Conservation (phyloP, 75 land plant species). For the Sequoiadendron giganteum region DNA sequence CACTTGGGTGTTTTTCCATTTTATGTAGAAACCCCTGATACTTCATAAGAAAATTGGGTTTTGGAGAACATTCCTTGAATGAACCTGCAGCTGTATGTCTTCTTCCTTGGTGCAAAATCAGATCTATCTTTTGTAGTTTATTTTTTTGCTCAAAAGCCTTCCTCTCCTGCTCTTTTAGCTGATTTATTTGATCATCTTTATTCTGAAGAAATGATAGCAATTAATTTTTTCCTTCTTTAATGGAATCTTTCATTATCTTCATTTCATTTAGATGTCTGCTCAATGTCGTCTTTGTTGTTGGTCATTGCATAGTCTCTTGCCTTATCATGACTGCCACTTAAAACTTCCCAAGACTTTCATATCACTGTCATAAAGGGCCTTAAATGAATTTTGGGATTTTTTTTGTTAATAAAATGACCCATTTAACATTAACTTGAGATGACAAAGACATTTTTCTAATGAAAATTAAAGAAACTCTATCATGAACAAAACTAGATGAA, state of each 20-base stretch:
- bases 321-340: too few species aligned
- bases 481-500: constrained; percentile 27
- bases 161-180: background rate
- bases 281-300: too few species aligned
- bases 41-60: too few species aligned
- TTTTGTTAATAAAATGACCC: background rate
- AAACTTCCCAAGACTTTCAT: constrained; percentile 52
- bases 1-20: too few species aligned
- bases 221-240: too few species aligned
- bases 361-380: constrained; percentile 41
- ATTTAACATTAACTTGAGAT: constrained; percentile 40
- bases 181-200: background rate
- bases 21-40: too few species aligned
- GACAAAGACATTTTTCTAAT: constrained; percentile 46
- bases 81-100: too few species aligned
- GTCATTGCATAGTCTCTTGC: too few species aligned
- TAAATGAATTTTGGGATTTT: constrained; percentile 27
- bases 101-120: too few species aligned
- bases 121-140: background rate
- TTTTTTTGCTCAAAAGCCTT: background rate
- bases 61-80: too few species aligned
- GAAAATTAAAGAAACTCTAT: constrained; percentile 46
- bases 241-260: too few species aligned
- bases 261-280: too few species aligned
- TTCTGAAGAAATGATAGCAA: constrained; percentile 3